Conservation (phyloP, 2,329 filamentous ascomycete genomes). For the Tolypocladium nubicola region DNA sequence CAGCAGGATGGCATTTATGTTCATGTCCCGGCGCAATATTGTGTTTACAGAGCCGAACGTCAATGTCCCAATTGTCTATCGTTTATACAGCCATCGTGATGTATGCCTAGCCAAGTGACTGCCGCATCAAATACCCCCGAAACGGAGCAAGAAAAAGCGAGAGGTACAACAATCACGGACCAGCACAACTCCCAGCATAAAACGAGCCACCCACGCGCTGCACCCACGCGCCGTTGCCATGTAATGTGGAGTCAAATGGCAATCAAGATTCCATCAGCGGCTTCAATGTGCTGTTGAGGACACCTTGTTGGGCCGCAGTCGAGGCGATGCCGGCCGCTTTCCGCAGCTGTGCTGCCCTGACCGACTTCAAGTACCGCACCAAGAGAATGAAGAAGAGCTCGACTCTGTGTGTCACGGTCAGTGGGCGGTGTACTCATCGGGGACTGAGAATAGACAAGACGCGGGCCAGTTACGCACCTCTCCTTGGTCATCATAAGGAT, state of each 20-base stretch:
- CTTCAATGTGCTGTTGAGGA: slow-evolving; percentile 32
- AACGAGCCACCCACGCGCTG: background rate
- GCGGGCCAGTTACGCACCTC: slow-evolving; percentile 42
- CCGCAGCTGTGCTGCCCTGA: slow-evolving; percentile 59
- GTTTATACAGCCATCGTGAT: background rate
- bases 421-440: background rate
- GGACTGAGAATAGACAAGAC: background rate
- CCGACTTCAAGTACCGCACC: slow-evolving; percentile 66
- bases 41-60: background rate
- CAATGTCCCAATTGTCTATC: background rate
- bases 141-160: background rate
- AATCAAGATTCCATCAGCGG: slow-evolving; percentile 13
- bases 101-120: background rate
- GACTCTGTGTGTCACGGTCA: slow-evolving; percentile 42
- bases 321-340: slow-evolving; percentile 55
- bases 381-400: slow-evolving; percentile 81
- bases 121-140: background rate
- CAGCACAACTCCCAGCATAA: background rate
- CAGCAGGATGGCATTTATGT: background rate
- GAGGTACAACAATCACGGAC: background rate
- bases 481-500: slow-evolving; percentile 99
- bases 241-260: background rate
- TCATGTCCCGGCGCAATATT: background rate
- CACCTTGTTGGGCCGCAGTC: slow-evolving; percentile 18
- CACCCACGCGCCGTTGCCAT: background rate